Evolutionary conservation across 352 stramenopile genomes (phyloP), one percentile per base, ranked within the genome.

Genomic region (Phytopythium aichiense): DNA sequence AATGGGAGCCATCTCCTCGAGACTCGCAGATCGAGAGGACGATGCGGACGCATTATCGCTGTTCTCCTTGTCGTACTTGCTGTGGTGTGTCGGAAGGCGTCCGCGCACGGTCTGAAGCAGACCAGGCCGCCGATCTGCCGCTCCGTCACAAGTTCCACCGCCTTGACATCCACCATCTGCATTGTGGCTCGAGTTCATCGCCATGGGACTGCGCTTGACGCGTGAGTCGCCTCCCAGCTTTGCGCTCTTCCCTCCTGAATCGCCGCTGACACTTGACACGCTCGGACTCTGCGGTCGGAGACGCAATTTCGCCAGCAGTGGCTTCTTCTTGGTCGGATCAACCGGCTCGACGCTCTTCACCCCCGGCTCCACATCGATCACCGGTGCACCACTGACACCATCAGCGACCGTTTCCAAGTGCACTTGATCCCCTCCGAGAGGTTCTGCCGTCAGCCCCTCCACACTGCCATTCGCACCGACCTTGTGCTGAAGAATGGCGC

Each of bases 301-400:
- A 3, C 77, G 75, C 15, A 90, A 53, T 52, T 87, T 87, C 12
- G 81, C 66, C 0, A 90, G 61, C 43, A 90, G 31, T 6, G 81
- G 78, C 42, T 65, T 77, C 45, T 79, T 74, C 31, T 68, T 81
- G 4, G 43, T 38, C 45, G 31, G 0, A 31, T 53, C 46, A 22
- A 25, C 46, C 12, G 22, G 2, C 23, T 53, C 46, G 23, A 16
- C 52, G 51, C 30, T 45, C 23, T 18, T 56, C 20, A 20, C 35
- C 3, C 35, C 22, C 16, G 23, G 22, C 25, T 43, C 30, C 5
- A 23, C 28, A 7, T 56, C 25, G 25, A 56, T 7, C 12, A 16
- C 20, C 12, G 33, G 30, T 5, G 8, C 18, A 2, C 37, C 33
- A 48, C 51, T 18, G 8, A 12, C 51, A 28, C 16, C 33, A 12